phyloP scores from a whole-genome alignment of 805 yeast genomes.

The Allodekkera sacchari region DNA sequence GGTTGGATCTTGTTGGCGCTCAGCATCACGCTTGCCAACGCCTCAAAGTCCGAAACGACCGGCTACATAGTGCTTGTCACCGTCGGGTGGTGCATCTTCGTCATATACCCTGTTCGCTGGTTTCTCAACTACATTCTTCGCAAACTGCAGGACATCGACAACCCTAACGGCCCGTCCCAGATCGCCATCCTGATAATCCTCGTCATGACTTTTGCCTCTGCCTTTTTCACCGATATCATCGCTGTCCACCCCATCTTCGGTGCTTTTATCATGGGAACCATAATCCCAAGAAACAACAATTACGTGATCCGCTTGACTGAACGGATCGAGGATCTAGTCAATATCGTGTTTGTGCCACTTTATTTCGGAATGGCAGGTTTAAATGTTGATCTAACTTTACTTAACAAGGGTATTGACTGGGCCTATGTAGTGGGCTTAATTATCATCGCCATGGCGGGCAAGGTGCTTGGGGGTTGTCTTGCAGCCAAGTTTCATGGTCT shows the following conservation, averaged over 20 bases:
- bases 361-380: conserved; percentile 78
- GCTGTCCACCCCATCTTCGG: conserved; percentile 87
- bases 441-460: conserved; percentile 58
- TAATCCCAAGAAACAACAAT: conserved; percentile 70
- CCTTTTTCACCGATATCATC: conserved; percentile 74
- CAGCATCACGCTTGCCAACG: conserved; percentile 67
- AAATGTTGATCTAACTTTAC: conserved; percentile 55
- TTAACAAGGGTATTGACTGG: conserved; percentile 67
- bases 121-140: conserved; percentile 36
- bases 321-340: conserved; percentile 71
- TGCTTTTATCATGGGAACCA: conserved; percentile 69
- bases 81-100: conserved; percentile 60
- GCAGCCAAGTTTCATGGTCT: conserved; percentile 57
- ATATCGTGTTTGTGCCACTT: conserved; percentile 62
- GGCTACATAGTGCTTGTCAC: conserved; percentile 61
- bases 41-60: conserved; percentile 59
- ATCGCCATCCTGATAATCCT: conserved; percentile 49
- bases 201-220: conserved; percentile 50
- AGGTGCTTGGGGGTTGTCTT: conserved; percentile 56
- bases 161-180: conserved; percentile 58
- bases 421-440: conserved; percentile 65
- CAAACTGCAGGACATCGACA: conserved; percentile 34
- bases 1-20: conserved; percentile 80
- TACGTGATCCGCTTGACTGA: conserved; percentile 63
- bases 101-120: conserved; percentile 49